Base-by-base conservation (phyloP, 176 grass and related monocot genomes). In the Hyparrhenia diplandra region DNA sequence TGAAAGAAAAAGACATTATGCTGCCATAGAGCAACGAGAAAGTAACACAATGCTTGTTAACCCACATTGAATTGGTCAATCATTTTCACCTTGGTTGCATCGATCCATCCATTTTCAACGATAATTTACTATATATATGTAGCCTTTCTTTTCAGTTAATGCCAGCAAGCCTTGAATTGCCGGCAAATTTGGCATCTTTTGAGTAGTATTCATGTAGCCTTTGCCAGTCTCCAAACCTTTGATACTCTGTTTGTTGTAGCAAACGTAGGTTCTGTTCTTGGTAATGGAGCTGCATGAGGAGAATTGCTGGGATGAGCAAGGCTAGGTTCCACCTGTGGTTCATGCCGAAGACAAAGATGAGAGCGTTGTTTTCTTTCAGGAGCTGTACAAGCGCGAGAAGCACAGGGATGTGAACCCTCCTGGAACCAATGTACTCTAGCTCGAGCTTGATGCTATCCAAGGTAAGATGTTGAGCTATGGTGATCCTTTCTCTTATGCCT, bases 311-410 rank as follows among this genome's bases (percentile, higher is more conserved):
- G 31, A 45, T 28, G 34, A 7, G 72, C 72, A 89, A 89, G 47
- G 5, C 54, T 24, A 84, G 23, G 76, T 3, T 18, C 37, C 76
- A 7, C 30, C 46, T 4, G 71, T 29, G 3, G 36, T 82, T 46
- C 85, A 84, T 30, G 76, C 10, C 40, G 42, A 71, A 64, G 76
- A 92, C 10, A 78, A 85, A 65, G 91, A 93, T 35, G 91, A 89
- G 81, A 89, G 87, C 37, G 16, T 93, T 24, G 40, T 89, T 55
- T 83, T 89, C 81, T 93, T 93, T 76, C 69, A 77, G 47, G 91
- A 93, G 81, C 46, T 93, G 43, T 69, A 79, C 59, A 81, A 85
- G 51, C 87, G 74, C 6, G 91, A 93, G 42, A 83, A 90, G 30
- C 65, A 83, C 18, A 80, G 46, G 67, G 86, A 83, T 80, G 58